A percentile compares a stretch with the other conserved stretches of the same genome.
phyloP scores from a whole-genome alignment of 371 early-diverging fungal species.

The Mortierella sp. region DNA sequence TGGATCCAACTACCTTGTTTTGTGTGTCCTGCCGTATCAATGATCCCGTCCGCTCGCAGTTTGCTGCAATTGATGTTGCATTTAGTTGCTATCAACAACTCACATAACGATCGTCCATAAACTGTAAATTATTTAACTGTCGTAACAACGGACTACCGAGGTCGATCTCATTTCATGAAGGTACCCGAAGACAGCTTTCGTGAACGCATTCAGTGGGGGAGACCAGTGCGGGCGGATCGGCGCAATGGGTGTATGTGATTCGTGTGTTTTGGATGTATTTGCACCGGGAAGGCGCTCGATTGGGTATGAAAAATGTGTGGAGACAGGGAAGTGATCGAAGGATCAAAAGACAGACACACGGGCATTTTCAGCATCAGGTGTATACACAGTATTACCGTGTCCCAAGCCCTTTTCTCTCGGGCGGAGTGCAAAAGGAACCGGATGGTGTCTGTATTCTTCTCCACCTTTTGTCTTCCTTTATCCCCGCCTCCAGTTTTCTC shows the following conservation, averaged over 20 bases:
- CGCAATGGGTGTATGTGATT: neutral
- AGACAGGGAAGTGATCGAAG: neutral
- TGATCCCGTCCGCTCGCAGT: neutral
- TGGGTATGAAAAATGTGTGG: slow-evolving; percentile 5
- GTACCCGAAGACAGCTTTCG: too few species aligned
- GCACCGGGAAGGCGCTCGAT: slow-evolving; percentile 29
- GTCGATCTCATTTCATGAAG: too few species aligned
- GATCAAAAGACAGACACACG: neutral
- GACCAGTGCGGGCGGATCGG: slow-evolving; percentile 1
- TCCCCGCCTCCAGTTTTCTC: neutral
- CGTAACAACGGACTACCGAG: too few species aligned
- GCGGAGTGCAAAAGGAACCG: too few species aligned
- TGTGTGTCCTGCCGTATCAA: neutral
- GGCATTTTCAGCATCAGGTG: too few species aligned
- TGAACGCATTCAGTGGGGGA: too few species aligned
- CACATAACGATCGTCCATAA: too few species aligned
- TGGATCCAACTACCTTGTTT: neutral
- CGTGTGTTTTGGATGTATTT: neutral
- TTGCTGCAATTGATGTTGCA: neutral
- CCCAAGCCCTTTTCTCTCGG: too few species aligned
- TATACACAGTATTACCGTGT: too few species aligned
- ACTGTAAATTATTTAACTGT: too few species aligned
- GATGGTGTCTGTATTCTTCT: neutral
- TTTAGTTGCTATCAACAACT: neutral
- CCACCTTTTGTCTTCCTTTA: neutral